Base-by-base conservation (phyloP, 164 flowering plant genomes). In the Magnolia changhungtana region DNA sequence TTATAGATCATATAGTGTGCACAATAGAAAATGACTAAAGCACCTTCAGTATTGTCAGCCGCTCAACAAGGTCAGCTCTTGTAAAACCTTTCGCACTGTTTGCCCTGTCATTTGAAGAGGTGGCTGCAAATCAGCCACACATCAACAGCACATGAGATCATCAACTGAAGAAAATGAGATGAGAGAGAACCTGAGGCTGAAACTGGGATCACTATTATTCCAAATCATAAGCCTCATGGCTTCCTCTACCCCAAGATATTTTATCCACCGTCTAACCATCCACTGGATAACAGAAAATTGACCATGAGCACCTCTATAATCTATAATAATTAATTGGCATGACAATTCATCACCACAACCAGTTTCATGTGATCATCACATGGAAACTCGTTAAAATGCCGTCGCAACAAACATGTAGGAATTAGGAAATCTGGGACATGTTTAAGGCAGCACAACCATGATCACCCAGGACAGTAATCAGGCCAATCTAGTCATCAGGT, bases 261-360 rank as follows among this genome's bases (percentile, higher is more conserved):
- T 90, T 52, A 76, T 87, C 98, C 98, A 95, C 68, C 96, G 85
- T 86, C 97, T 88, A 61, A 95, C 97, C 98, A 95, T 92, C 98
- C 98, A 95, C 98, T 95, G 31, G 58, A 71, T 69, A 69, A 50
- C 21, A 75, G 23, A 58, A 10, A 29, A 24, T 65, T 20, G 76
- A 73, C 13, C 58, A 76, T 76, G 13, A 79, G 69, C 18, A 63
- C 67, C 61, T 24, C 27, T 24, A 24, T 24, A 24, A 24, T 24
- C 27, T 55, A 11, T 16, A 11, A 55, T 2, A 55, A 16, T 55
- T 55, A 55, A 11, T 55, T 55, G 61, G 2, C 18, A 55, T 55
- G 61, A 55, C 18, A 55, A 8, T 8, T 16, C 0, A 55, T 9
- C 61, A 2, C 13, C 61, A 37, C 45, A 37, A 37, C 45, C 45